Evolutionary conservation across 768 basidiomycete genomes (phyloP), one percentile per base, ranked within the genome.

Genomic region (Boletus reticulatus): DNA sequence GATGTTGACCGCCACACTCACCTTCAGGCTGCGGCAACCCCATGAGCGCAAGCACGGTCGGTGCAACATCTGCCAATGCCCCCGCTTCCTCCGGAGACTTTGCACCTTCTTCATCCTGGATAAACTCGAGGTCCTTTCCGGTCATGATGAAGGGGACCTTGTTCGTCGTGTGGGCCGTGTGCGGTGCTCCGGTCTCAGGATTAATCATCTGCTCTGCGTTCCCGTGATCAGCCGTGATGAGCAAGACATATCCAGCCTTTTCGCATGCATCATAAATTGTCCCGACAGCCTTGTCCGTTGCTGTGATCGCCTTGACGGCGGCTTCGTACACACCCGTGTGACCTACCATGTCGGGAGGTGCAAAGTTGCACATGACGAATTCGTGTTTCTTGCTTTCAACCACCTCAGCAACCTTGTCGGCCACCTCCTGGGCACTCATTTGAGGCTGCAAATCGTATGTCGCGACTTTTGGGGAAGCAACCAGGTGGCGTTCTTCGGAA

Each of bases 361-460:
- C 94, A 72, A 96, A 97, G 75, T 96, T 97, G 78, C 93, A 96
- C 94, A 97, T 97, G 55, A 97, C 83, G 66, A 97, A 97, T 43
- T 95, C 89, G 65, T 91, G 81, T 44, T 85, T 78, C 52, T 78
- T 73, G 62, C 76, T 76, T 65, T 80, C 80, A 59, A 98, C 81
- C 9, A 94, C 80, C 71, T 92, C 87, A 2, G 91, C 90, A n/a
- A 97, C 94, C 71, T 92, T 92, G 65, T 94, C 89, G 0, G 93
- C 94, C 17, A 98, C 94, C 38, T 76, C 82, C 59, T 91, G 87
- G 5, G 85, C 93, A 67, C 85, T 89, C 94, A 98, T 97, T 64
- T 85, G 83, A 4, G 94, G 94, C 60, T 90, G 79, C 64, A 89
- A 81, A 74, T 98, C 94, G 73, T 98, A 98, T 7, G 94, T 98